Evolutionary conservation across 805 yeast genomes (phyloP), one percentile per base, ranked within the genome.

Genomic region (Kodamaea kakaduensis): DNA sequence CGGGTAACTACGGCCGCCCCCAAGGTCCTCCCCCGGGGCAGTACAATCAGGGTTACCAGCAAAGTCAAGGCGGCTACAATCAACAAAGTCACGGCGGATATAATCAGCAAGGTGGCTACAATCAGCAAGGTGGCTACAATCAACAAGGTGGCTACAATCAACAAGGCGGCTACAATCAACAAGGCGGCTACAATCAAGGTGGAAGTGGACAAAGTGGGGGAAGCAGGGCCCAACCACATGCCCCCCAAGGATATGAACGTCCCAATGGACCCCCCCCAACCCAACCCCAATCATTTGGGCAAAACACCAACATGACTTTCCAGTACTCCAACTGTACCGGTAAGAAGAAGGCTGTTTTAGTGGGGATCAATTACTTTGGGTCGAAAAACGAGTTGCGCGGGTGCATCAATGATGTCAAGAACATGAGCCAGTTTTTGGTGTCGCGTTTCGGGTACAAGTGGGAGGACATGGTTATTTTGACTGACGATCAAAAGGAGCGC

Each of bases 311-410:
- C 39, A 54, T 59, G 52, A 58, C 67, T 4, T 65, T 52, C 47
- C 64, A 55, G 43, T 62, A 62, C 45, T 62, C 68, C 35, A 58
- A 59, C 47, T 62, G 68, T 52, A 36, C 46, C 2, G 68, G 68
- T 4, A 45, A 52, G 33, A 60, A 54, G 44, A 62, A 61, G 43
- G 68, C 68, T 9, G 40, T 62, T n/a, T 44, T 62, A 17, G 47
- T 62, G 9, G 68, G 68, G 1, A 52, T 59, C 47, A 62, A 62
- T 47, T 62, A 62, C 41, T 42, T 54, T 31, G 61, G 63, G 14
- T 36, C 52, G 25, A 42, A 41, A 18, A 59, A 54, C 45, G 59
- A 51, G 34, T 52, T 62, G 42, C 48, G 54, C 17, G 68, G 68
- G 8, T 62, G 68, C 36, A 59, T 62, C 41, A 62, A 62, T 39